Percentiles rank a stretch among this genome's conserved stretches.
These are phyloP conservation scores for Verticillium klebahnii DNA, from an alignment of 2,329 filamentous ascomycete genomes.

Conservation along the genomic window DNA sequence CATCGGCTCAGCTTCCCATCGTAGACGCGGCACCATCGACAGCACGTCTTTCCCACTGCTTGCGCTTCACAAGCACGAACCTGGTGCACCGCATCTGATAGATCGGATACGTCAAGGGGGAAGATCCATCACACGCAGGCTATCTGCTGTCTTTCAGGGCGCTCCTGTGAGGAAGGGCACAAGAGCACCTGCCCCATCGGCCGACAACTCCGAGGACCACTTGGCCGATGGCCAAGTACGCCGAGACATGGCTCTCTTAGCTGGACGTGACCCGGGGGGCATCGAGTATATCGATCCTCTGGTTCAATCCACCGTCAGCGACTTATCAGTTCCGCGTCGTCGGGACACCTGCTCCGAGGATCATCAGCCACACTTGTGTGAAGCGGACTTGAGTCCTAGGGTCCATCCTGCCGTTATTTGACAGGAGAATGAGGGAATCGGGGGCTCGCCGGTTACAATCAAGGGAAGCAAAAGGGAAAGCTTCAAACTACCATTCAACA, in stretches of 20 bases:
- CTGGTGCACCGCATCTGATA: neutral
- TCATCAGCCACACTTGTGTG: neutral
- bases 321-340: neutral
- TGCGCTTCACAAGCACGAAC: neutral
- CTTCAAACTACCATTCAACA: neutral
- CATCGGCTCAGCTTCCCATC: neutral
- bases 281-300: neutral
- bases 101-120: neutral
- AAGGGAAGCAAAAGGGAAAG: neutral
- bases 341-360: constrained; percentile 1
- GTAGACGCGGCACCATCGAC: neutral
- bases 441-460: neutral
- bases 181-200: constrained; percentile 1
- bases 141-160: constrained; percentile 8
- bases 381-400: neutral
- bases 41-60: neutral
- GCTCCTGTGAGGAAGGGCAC: neutral
- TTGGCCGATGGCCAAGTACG: neutral
- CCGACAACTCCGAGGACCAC: neutral
- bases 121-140: constrained; percentile 4
- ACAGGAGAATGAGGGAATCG: neutral
- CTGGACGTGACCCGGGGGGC: too few species aligned
- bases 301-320: neutral
- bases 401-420: neutral
- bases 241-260: neutral